Base-by-base conservation (phyloP, 306 rosid genomes). In the Pyrus bretschneideri region DNA sequence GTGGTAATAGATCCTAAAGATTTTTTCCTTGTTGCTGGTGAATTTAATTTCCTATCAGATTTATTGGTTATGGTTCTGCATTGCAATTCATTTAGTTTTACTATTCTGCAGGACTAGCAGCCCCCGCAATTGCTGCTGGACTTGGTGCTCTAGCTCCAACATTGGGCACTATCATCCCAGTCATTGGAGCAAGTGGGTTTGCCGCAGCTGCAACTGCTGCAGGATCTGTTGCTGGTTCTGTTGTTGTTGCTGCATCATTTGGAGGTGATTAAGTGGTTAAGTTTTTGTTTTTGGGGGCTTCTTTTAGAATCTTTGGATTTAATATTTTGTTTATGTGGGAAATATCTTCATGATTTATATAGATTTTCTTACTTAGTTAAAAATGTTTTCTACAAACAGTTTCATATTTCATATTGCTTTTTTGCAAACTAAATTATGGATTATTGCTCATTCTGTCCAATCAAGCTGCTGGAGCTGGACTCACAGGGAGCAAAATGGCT, bases 41-140 rank as follows among this genome's bases (percentile, higher is more conserved):
- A 69, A 57, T 33, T 60, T 78, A 21, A 76, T 77, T 74, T 62
- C 69, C 49, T 63, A 30, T 52, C 38, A 5, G 62, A 68, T 85
- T 38, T 72, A 72, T 65, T 52, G 60, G 62, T 75, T 78, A 45
- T 81, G 59, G 73, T 15, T 69, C 55, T 77, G 1, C 58, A 52
- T 52, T 42, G 38, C n/a, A 69, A 46, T 13, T 44, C 55, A 3
- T 66, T 8, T 35, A 6, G 55, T 75, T 85, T 82, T 79, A 57
- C 67, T 69, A 69, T 86, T 71, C 73, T 79, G 76, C 89, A 94
- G 98, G 98, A 76, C 85, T 94, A 80, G 97, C 97, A 38, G 98
- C 98, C 80, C 98, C 98, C 23, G 97, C 97, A 76, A 94, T 94
- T 81, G 96, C 97, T 71, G 93, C 98, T 5, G 98, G 98, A 59